Evolutionary conservation across 2,329 filamentous ascomycete species (phyloP), one percentile per base, ranked within the genome.

Genomic region (Paramyrothecium sp.): DNA sequence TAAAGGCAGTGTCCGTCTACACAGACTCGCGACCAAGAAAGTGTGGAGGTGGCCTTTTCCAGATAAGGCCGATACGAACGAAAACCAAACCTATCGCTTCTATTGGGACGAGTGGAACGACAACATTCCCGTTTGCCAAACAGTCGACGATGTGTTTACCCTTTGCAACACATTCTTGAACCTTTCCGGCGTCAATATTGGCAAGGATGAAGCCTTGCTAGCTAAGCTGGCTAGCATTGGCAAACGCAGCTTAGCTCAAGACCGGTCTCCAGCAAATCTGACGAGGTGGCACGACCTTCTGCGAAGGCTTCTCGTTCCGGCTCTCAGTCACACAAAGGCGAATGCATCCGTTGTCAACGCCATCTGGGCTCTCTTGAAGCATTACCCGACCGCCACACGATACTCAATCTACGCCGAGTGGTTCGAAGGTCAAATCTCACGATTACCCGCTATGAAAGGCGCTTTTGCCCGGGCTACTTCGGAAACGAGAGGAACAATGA

Each of bases 31-130:
- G 3, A 76, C 84, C n/a, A 86, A 85, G 63, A 89, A 89, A 67
- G 81, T 85, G 17, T 79, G 95, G 61, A 85, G 90, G 60, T 97
- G 94, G 94, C 90, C 92, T 4, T 89, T 89, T 65, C 86, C 92
- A 5, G 93, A 97, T 65, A 88, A 86, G 63, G 82, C 82, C 61
- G 91, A 95, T 67, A 86, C 86, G 23, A 88, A 87, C 55, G 91
- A 92, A 63, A 88, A 88, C 20, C 82, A 83, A n/a, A 85, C 90
- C 54, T 98, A 97, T 71, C 86, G 90, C 34, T 98, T 96, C 70
- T 99, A 99, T 73, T 97, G 95, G 88, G 92, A 97, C 58, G 95
- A 98, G 65, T 99, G 95, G 95, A 83, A 88, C 2, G 94, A 98
- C 73, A 96, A 95, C 61, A 82, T 99, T 50, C 96, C 95, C 1